phyloP scores from a whole-genome alignment of 176 grass and related monocot species.

The Hyparrhenia diplandra region DNA sequence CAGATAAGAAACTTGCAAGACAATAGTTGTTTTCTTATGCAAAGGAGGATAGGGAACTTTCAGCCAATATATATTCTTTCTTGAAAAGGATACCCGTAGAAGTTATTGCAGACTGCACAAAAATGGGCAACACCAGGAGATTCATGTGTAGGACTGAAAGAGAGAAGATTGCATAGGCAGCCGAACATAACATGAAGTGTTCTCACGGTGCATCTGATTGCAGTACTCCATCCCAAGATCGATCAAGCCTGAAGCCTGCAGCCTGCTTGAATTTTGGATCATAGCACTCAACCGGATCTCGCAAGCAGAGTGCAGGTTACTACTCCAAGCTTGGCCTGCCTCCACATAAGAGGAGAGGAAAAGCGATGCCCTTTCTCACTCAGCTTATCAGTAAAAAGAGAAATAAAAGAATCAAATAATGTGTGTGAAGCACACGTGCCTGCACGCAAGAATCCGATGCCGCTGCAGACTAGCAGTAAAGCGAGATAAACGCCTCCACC shows the following conservation, averaged over 20 bases:
- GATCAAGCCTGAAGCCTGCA: too few relatives aligned
- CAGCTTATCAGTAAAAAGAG: background rate
- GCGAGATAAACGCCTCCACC: background rate
- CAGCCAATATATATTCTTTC: background rate
- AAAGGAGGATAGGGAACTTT: too few relatives aligned
- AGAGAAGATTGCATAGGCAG: background rate
- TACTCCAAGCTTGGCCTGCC: background rate
- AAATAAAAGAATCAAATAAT: background rate
- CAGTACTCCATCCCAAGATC: background rate
- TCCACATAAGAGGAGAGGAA: background rate
- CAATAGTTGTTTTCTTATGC: background rate
- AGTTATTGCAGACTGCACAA: background rate
- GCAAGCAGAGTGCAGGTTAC: background rate
- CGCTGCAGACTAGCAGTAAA: background rate
- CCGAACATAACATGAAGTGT: too few relatives aligned
- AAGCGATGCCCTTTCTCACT: background rate
- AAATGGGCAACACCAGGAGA: background rate
- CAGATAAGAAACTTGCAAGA: background rate
- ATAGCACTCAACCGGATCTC: background rate
- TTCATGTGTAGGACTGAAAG: background rate
- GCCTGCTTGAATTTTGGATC: too few relatives aligned
- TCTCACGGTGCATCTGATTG: too few relatives aligned
- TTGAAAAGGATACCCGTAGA: background rate
- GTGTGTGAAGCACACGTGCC: background rate
- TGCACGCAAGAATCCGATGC: constrained; percentile 1